Percentiles rank a stretch among this genome's conserved stretches.
phyloP scores from a whole-genome alignment of 495 filamentous ascomycete species.

The Hypoxylon lienhwacheense region DNA sequence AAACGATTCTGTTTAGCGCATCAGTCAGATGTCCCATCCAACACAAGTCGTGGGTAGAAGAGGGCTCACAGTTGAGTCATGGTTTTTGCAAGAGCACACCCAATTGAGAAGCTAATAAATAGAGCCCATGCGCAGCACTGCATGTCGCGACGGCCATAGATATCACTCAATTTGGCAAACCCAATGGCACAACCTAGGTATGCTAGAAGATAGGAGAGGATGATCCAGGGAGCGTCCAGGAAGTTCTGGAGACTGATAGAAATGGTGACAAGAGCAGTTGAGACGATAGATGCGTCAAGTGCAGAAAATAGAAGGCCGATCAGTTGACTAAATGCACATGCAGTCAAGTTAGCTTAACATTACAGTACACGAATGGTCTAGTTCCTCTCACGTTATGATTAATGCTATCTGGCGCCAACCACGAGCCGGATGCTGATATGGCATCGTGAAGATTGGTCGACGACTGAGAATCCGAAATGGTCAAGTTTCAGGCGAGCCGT shows the following conservation, averaged over 20 bases:
- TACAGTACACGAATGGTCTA: neutral
- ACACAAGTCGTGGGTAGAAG: neutral
- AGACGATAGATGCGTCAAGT: conserved; percentile 65
- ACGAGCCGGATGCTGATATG: conserved; percentile 13
- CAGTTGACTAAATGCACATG: conserved; percentile 47
- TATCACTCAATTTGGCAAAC: conserved; percentile 62
- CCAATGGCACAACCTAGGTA: conserved; percentile 64
- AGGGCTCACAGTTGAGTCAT: conserved; percentile 56
- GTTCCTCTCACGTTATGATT: conserved; percentile 27
- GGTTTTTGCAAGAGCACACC: conserved; percentile 55
- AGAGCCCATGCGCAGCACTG: conserved; percentile 54
- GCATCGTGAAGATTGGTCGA: no score
- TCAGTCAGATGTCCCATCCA: neutral
- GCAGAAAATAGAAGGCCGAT: conserved; percentile 61
- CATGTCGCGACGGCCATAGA: conserved; percentile 57
- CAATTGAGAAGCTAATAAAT: conserved; percentile 58
- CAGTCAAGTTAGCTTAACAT: conserved; percentile 2
- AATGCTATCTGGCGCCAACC: conserved; percentile 31
- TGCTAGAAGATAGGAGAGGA: conserved; percentile 61
- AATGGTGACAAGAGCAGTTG: conserved; percentile 63
- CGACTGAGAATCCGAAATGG: no score
- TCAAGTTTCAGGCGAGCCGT: no score
- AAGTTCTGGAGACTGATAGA: conserved; percentile 57
- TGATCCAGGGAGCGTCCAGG: conserved; percentile 58
- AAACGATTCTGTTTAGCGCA: conserved; percentile 52